Base-by-base conservation (phyloP, 106 monocot species). In the Allium sativum region DNA sequence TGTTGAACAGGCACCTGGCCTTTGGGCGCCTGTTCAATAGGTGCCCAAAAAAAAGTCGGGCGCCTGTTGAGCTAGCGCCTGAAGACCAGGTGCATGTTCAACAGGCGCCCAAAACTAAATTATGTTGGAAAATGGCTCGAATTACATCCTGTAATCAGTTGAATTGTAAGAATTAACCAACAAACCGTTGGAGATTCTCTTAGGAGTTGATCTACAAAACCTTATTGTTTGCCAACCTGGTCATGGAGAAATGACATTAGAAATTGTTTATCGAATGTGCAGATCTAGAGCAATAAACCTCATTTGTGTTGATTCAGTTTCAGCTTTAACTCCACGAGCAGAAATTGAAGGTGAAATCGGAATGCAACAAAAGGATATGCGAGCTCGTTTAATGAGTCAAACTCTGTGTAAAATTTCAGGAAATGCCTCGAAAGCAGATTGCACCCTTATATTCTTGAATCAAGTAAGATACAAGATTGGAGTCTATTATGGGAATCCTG, bases 381-480 rank as follows among this genome's bases (percentile, higher is more conserved):
- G 90, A 73, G 95, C 95, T 57, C 90, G 90, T 59, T 76, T 96
- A 40, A 96, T 96, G 95, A 96, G 95, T 64, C 95, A 96, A 78
- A 90, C 95, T 52, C 70, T 96, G 72, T 85, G 90, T 55, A 96
- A 90, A 66, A 96, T 96, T 87, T 96, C 95, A 62, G 95, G 95
- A 16, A 96, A 96, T 87, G 95, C 95, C 44, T 90, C 95, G 40
- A 96, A 95, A 75, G 95, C 95, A 71, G 84, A 87, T 66, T 96
- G 95, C 68, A 96, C 95, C 60, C 81, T 90, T 22, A 90, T 96
- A 65, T 96, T 96, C 73, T 65, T 96, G 71, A 96, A 96, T 72
- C 90, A 96, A 55, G 90, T 96, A 64, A 79, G 90, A 90, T 90
- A 96, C 79, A 96, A 96, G 95, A 87, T 96, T 75, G 95, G 95